Evolutionary conservation across 352 stramenopile species (phyloP).

Genomic region (Pythium brachiatum): DNA sequence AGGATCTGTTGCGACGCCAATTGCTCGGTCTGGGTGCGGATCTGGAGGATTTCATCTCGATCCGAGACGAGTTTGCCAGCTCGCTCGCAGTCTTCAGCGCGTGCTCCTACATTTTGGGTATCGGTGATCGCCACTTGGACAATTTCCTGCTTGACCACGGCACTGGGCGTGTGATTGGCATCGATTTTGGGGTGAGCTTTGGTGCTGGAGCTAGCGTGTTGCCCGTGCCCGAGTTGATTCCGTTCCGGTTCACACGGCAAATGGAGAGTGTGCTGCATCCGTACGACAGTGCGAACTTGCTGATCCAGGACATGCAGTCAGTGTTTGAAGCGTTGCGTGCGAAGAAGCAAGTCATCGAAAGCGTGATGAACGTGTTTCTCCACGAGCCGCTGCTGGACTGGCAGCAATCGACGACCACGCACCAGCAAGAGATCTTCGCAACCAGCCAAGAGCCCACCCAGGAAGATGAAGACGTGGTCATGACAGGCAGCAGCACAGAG

Average conservation of each 20-base stretch:
- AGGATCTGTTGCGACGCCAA: slow-evolving; percentile 72
- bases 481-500: background rate
- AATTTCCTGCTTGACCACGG: slow-evolving; percentile 87
- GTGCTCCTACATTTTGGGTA: slow-evolving; percentile 87
- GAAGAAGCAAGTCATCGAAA: slow-evolving; percentile 81
- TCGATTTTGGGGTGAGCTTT: slow-evolving; percentile 93
- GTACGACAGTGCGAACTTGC: slow-evolving; percentile 60
- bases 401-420: slow-evolving; percentile 66
- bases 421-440: slow-evolving; percentile 60
- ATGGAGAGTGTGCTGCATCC: slow-evolving; percentile 70
- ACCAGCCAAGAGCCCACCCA: slow-evolving; percentile 22
- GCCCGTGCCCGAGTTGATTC: slow-evolving; percentile 87
- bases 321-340: slow-evolving; percentile 82
- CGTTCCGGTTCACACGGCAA: slow-evolving; percentile 86
- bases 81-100: slow-evolving; percentile 85
- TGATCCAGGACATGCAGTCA: slow-evolving; percentile 81
- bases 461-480: slow-evolving; percentile 16
- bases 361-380: slow-evolving; percentile 91
- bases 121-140: slow-evolving; percentile 90
- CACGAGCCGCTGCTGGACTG: slow-evolving; percentile 91
- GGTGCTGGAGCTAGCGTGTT: slow-evolving; percentile 78
- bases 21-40: slow-evolving; percentile 65
- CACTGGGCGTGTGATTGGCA: slow-evolving; percentile 80
- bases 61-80: slow-evolving; percentile 81
- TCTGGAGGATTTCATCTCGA: slow-evolving; percentile 79